A percentile compares a stretch with the other conserved stretches of the same genome.
phyloP scores from a whole-genome alignment of 106 monocot genomes.

The Platanthera zijinensis region DNA sequence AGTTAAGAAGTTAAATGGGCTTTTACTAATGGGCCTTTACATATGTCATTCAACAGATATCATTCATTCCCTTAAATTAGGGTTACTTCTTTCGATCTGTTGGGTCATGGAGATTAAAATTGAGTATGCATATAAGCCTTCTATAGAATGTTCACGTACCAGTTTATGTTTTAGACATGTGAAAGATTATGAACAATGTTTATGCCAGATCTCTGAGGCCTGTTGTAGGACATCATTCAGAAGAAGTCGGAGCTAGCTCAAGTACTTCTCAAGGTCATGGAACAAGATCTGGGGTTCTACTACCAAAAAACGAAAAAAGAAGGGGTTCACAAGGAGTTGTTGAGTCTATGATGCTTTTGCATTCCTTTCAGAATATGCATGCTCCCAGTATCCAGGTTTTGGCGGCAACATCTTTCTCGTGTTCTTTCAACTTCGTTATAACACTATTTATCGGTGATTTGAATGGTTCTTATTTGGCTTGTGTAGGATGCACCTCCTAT shows the following conservation, averaged over 20 bases:
- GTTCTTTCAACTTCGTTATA: not conserved
- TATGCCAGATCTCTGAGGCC: constrained; percentile 27
- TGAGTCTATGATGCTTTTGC: constrained; percentile 73
- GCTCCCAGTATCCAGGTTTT: constrained; percentile 81
- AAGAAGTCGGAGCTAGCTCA: constrained; percentile 9
- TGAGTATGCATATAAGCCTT: not conserved
- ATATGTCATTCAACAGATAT: too few relatives aligned
- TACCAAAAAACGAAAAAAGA: constrained; percentile 21
- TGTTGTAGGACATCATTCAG: constrained; percentile 8
- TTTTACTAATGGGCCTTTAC: too few relatives aligned
- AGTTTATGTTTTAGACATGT: not conserved
- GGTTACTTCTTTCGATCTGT: too few relatives aligned
- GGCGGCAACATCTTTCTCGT: not conserved
- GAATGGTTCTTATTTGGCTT: constrained; percentile 5
- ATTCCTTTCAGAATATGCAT: constrained; percentile 79
- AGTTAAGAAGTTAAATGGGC: too few relatives aligned
- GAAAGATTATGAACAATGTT: constrained; percentile 7
- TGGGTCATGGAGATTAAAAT: not conserved
- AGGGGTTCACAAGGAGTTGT: constrained; percentile 72
- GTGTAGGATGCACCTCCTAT: constrained; percentile 81
- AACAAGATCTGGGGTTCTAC: constrained; percentile 13
- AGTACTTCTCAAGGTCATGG: constrained; percentile 11
- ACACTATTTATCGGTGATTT: not conserved
- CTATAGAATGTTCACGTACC: not conserved
- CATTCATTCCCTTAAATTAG: too few relatives aligned